Evolutionary conservation across 495 filamentous ascomycete genomes (phyloP), one percentile per base, ranked within the genome.

Genomic region (Evansstolkia leycettana): DNA sequence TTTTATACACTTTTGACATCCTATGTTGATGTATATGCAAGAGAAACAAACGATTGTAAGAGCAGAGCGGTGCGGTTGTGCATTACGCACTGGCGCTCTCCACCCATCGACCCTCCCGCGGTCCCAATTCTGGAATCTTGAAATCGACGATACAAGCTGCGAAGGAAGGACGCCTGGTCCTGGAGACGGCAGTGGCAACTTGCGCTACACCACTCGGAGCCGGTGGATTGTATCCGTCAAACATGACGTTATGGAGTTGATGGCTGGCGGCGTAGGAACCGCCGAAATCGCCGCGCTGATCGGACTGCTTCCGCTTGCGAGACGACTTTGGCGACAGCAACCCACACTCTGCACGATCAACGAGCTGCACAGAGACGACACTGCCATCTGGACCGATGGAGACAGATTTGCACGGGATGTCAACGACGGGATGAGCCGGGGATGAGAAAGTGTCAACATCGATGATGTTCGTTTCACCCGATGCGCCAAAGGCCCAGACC

Each of bases 71-170:
- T n/a, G n/a, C n/a, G n/a, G n/a, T n/a, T n/a, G n/a, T n/a, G n/a
- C n/a, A n/a, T 9, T 23, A 23, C 4, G 20, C 20, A 23, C 4
- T 23, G 20, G 5, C 9, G 9, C 20, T 15, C 11, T 50, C 39
- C 14, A 36, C 42, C 46, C 43, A 54, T 19, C 29, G 35, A n/a
- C 48, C 51, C 14, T 49, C 47, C 12, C 46, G 31, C 7, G 35
- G n/a, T 8, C 44, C 47, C 7, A 54, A 41, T 28, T 60, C 51
- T n/a, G 60, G 54, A 15, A 64, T 60, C 28, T 49, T 58, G 33
- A 64, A 52, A 34, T 62, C 58, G 34, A 62, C 51, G 32, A 64
- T 62, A 33, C 58, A 60, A 17, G 60, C 60, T 0, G 56, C 56
- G 34, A 64, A 62, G 2, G 58, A 62, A 0, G 55, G 37, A 6